Evolutionary conservation across 2,329 filamentous ascomycete genomes (phyloP).

Genomic region (Pseudogymnoascus sp.): DNA sequence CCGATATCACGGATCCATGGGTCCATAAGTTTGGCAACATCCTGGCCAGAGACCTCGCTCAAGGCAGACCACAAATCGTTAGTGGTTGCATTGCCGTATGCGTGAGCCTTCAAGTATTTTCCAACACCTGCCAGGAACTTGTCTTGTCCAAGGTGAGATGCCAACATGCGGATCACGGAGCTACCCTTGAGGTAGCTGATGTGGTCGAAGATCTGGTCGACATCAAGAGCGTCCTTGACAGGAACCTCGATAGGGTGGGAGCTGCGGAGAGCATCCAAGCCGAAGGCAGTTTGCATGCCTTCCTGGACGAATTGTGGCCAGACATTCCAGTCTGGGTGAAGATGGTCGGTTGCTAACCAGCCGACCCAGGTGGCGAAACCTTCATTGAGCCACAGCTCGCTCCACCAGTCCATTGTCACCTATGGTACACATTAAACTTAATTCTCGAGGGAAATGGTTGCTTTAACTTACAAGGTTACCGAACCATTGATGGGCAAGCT

Average conservation of each 20-base stretch:
- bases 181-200: slow-evolving; percentile 97
- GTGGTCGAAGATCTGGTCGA: slow-evolving; percentile 95
- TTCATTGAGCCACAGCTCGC: slow-evolving; percentile 88
- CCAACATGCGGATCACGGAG: slow-evolving; percentile 94
- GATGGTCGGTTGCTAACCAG: slow-evolving; percentile 82
- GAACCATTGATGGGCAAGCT: slow-evolving; percentile 95
- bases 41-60: slow-evolving; percentile 76
- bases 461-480: slow-evolving; percentile 62
- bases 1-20: slow-evolving; percentile 95
- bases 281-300: slow-evolving; percentile 84
- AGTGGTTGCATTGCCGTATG: slow-evolving; percentile 85
- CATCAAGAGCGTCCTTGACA: slow-evolving; percentile 85
- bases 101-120: slow-evolving; percentile 79
- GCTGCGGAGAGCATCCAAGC: slow-evolving; percentile 79
- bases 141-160: slow-evolving; percentile 77
- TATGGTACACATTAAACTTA: neutral
- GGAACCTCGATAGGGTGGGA: slow-evolving; percentile 96
- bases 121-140: slow-evolving; percentile 86
- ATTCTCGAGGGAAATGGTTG: neutral
- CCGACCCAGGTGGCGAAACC: slow-evolving; percentile 98
- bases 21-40: slow-evolving; percentile 82
- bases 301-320: slow-evolving; percentile 98
- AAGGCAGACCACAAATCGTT: slow-evolving; percentile 85
- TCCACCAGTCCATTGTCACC: slow-evolving; percentile 90
- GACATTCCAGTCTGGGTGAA: slow-evolving; percentile 95